Evolutionary conservation across 2,329 filamentous ascomycete genomes (phyloP).

Genomic region (Penicillium paneum): DNA sequence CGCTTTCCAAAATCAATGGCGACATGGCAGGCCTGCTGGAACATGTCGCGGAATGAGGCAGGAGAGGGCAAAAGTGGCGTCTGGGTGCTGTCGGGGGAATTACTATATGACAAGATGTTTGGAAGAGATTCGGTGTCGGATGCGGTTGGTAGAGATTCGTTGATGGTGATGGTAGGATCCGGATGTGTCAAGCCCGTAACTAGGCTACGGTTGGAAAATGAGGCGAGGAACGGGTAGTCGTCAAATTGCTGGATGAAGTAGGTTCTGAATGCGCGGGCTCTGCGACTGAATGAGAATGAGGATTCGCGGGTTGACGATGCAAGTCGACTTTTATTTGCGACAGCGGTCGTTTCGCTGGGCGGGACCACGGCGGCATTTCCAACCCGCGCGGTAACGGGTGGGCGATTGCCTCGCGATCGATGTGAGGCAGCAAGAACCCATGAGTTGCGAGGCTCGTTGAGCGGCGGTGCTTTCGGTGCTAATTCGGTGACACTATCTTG

Average conservation of each 20-base stretch:
- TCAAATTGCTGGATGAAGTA: slow-evolving; percentile 31
- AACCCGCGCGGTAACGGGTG: slow-evolving; percentile 10
- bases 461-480: slow-evolving; percentile 3
- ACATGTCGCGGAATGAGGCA: slow-evolving; percentile 17
- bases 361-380: slow-evolving; percentile 6
- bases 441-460: slow-evolving; percentile 10
- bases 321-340: slow-evolving; percentile 20
- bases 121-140: slow-evolving; percentile 5
- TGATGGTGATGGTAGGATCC: slow-evolving; percentile 10
- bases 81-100: background rate
- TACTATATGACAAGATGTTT: slow-evolving; percentile 1
- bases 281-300: slow-evolving; percentile 26
- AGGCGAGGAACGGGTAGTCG: slow-evolving; percentile 24
- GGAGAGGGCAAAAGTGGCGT: slow-evolving; percentile 8
- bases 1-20: slow-evolving; percentile 14
- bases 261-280: slow-evolving; percentile 31
- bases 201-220: slow-evolving; percentile 20
- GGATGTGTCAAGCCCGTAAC: slow-evolving; percentile 3
- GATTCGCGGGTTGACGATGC: slow-evolving; percentile 17
- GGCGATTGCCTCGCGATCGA: slow-evolving; percentile 19
- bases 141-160: slow-evolving; percentile 11
- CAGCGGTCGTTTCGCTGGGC: slow-evolving; percentile 18
- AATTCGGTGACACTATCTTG: slow-evolving; percentile 21
- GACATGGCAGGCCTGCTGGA: slow-evolving; percentile 35
- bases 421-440: slow-evolving; percentile 13